Percentiles rank a stretch among this genome's conserved stretches.
Conservation (phyloP, 2,329 filamentous ascomycete species). For the Pseudocercospora cruenta region DNA sequence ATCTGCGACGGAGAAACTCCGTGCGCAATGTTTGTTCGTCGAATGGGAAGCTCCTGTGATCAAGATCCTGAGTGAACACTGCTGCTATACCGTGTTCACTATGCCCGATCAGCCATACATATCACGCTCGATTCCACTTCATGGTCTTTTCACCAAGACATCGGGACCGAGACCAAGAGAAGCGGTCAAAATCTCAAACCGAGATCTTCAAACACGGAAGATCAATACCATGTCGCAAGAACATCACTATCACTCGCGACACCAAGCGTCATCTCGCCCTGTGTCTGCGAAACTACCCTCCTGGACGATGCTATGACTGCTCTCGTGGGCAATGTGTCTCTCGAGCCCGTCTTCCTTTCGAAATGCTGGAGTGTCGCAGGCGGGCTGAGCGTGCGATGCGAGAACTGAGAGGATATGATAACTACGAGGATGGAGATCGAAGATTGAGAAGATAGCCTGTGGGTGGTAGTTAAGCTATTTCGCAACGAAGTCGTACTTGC, state of each 20-base stretch:
- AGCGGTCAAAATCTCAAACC: neutral
- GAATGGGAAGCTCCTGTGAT: too few species aligned
- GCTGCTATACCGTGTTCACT: neutral
- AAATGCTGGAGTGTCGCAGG: too few species aligned
- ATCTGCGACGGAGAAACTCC: neutral
- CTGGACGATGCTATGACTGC: neutral
- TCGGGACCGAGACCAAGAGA: neutral
- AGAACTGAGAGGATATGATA: too few species aligned
- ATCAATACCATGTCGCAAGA: neutral
- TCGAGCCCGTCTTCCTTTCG: neutral
- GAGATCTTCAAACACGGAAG: neutral
- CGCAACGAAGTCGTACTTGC: slow-evolving; percentile 20
- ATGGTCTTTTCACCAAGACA: neutral
- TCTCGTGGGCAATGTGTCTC: neutral
- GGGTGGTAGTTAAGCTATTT: neutral
- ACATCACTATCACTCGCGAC: neutral
- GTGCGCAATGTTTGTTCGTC: too few species aligned
- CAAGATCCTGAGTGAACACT: neutral
- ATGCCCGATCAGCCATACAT: neutral
- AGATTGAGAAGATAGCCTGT: too few species aligned
- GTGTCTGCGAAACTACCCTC: too few species aligned
- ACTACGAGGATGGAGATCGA: too few species aligned
- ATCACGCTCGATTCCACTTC: neutral
- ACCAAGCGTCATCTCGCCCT: neutral
- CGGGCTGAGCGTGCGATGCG: too few species aligned